phyloP scores from a whole-genome alignment of 1,139 yeast species.

The Debaryomyces udenii region DNA sequence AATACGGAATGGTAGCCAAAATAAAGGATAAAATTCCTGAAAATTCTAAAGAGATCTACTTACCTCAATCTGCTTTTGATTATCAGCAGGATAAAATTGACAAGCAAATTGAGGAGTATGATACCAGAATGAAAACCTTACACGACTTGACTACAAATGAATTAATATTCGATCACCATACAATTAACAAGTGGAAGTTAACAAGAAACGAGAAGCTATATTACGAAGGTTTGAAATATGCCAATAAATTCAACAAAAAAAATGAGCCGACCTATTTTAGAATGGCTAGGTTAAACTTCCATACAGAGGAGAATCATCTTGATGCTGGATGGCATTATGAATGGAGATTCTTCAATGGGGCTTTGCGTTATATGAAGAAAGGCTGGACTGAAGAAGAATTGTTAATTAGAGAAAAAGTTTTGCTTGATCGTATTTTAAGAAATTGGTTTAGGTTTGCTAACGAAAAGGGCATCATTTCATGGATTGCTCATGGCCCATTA shows the following conservation, averaged over 20 bases:
- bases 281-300: conserved; percentile 22
- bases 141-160: conserved; percentile 23
- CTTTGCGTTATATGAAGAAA: conserved; percentile 21
- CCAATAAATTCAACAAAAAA: conserved; percentile 15
- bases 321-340: conserved; percentile 34
- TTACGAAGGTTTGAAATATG: conserved; percentile 20
- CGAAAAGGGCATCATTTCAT: conserved; percentile 36
- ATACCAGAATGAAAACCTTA: conserved; percentile 14
- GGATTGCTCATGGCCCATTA: conserved; percentile 42
- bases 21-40: conserved; percentile 18
- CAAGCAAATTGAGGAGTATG: conserved; percentile 17
- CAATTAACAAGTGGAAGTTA: conserved; percentile 18
- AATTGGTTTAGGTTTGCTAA: conserved; percentile 37
- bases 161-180: conserved; percentile 20
- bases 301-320: conserved; percentile 18
- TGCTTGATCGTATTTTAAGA: conserved; percentile 27
- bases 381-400: conserved; percentile 25
- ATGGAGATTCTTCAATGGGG: conserved; percentile 30
- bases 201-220: conserved; percentile 18
- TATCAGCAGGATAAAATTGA: conserved; percentile 19
- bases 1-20: conserved; percentile 25
- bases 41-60: conserved; percentile 17
- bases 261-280: conserved; percentile 28
- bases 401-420: conserved; percentile 20
- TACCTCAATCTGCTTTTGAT: conserved; percentile 20